These are phyloP conservation scores for Linderniella brevidens DNA, from an alignment of 257 asterid species.

Conservation along the genomic window DNA sequence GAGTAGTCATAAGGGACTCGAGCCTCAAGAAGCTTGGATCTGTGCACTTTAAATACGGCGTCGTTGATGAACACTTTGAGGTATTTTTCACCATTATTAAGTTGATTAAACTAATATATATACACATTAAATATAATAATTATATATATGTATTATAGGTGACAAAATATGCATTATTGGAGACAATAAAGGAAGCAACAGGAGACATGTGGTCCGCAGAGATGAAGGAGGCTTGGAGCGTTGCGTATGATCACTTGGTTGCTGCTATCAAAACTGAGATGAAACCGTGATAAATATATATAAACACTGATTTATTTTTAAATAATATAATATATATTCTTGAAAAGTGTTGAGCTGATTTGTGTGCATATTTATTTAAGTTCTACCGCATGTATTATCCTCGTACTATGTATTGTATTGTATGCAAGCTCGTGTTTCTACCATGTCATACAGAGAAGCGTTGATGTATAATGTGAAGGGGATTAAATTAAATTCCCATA, in stretches of 20 bases:
- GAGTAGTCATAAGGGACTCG: constrained; percentile 59
- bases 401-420: no score
- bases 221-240: constrained; percentile 64
- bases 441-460: no score
- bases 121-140: no score
- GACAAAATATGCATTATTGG: constrained; percentile 58
- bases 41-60: constrained; percentile 50
- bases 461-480: no score
- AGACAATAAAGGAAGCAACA: constrained; percentile 58
- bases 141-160: constrained; percentile 20
- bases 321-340: no score
- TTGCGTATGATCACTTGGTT: constrained; percentile 60
- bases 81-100: constrained; percentile 12
- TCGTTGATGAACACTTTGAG: constrained; percentile 71
- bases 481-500: no score
- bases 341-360: no score
- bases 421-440: no score
- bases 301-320: no score
- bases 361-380: no score
- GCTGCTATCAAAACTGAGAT: constrained; percentile 64
- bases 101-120: no score
- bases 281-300: constrained; percentile 13
- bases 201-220: constrained; percentile 68
- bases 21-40: constrained; percentile 54
- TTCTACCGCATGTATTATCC: no score